Evolutionary conservation across 768 basidiomycete species (phyloP).

Genomic region (Auricularia cornea): DNA sequence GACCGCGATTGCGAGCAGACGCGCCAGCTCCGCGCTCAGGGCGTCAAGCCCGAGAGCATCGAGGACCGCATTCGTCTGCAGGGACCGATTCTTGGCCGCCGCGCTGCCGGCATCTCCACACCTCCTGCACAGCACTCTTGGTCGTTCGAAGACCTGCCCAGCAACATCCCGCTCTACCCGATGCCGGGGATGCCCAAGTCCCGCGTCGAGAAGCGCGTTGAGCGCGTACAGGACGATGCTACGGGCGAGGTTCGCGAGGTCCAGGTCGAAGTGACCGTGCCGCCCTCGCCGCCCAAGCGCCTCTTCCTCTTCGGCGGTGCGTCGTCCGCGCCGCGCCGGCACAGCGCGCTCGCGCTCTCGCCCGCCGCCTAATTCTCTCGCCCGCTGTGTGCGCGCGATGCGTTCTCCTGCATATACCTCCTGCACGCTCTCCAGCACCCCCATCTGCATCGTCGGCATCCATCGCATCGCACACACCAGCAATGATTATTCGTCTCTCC

Average conservation of each 20-base stretch:
- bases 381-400: no score
- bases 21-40: not conserved
- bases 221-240: not conserved
- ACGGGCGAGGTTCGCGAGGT: not conserved
- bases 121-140: not conserved
- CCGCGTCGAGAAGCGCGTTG: not conserved
- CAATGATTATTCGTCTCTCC: no score
- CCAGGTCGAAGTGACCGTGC: not conserved
- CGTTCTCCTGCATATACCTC: no score
- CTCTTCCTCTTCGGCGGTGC: not conserved
- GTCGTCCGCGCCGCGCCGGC: not conserved
- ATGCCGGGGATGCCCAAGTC: not conserved
- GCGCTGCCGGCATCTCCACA: not conserved
- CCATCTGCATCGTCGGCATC: no score
- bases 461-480: no score
- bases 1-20: not conserved
- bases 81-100: not conserved
- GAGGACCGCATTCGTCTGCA: not conserved
- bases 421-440: no score
- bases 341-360: not conserved
- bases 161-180: not conserved
- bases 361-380: not conserved
- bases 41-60: not conserved
- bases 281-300: not conserved
- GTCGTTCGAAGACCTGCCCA: not conserved